Base-by-base conservation (phyloP, 129 eudicot genomes). In the Calendula officinalis region DNA sequence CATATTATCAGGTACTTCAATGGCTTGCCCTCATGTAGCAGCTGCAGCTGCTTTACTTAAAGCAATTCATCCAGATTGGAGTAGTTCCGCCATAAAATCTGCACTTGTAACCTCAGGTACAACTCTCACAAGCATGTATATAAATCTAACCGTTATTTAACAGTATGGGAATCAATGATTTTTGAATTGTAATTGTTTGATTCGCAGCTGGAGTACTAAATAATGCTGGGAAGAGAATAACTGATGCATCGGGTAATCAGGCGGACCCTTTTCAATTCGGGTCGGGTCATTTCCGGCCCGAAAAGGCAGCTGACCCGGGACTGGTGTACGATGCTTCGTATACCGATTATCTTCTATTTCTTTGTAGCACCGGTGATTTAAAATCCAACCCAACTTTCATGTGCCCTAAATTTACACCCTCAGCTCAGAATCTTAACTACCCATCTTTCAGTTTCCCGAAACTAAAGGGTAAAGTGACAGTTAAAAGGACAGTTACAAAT, bases 231-330 rank as follows among this genome's bases (percentile, higher is more conserved):
- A 69, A 57, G 39, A 60, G 16, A 30, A 83, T 94, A 70, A 83
- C 95, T 1, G 96, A 92, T 47, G 76, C 96, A 69, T 71, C 81
- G 7, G 86, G 94, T 43, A 67, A 64, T 4, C 77, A 77, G 5
- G 97, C 96, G 2, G 91, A 88, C 51, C 86, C 96, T 2, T 94
- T 94, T 67, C 97, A 88, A 32, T 86, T 72, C 7, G 99, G 99
- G 37, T 60, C 89, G 1, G 99, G 99, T 51, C 92, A 94, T 62
- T 81, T 94, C 81, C 71, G 86, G 42, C 99, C 99, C 13, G 59
- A 78, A 46, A 88, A 79, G 54, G 96, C 99, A 61, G 87, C 88
- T 36, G 96, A 94, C 51, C 99, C 99, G 33, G 99, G 99, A 44
- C 88, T 94, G 0, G 77, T 94, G 4, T 94, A 94, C 15, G 86